Evolutionary conservation across 2,329 filamentous ascomycete species (phyloP).

Genomic region (Paramyrothecium sp.): DNA sequence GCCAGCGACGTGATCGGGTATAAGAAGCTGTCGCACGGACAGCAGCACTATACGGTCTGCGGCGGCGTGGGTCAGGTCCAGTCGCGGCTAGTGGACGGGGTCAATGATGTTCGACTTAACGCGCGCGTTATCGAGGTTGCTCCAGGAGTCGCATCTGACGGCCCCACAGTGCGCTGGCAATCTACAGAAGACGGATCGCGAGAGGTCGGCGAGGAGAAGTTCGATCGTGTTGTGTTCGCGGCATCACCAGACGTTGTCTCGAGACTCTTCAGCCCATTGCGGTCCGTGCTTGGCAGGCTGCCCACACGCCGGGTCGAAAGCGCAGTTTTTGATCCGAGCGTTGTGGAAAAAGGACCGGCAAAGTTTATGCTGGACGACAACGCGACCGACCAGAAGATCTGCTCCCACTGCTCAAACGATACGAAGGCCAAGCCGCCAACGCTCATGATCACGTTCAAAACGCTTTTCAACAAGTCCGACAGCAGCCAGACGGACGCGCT

Average conservation of each 20-base stretch:
- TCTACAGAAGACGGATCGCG: slow-evolving; percentile 7
- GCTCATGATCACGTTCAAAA: slow-evolving; percentile 34
- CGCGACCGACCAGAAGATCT: slow-evolving; percentile 9
- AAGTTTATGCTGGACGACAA: slow-evolving; percentile 8
- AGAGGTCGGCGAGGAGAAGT: slow-evolving; percentile 28
- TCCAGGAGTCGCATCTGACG: slow-evolving; percentile 12
- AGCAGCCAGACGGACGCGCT: slow-evolving; percentile 45
- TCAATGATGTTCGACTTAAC: slow-evolving; percentile 37
- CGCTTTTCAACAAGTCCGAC: slow-evolving; percentile 23
- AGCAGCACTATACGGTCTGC: slow-evolving; percentile 50
- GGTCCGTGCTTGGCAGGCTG: slow-evolving; percentile 34
- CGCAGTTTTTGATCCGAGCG: slow-evolving; percentile 32
- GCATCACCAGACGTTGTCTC: slow-evolving; percentile 53
- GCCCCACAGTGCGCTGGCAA: slow-evolving; percentile 32
- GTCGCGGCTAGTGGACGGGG: slow-evolving; percentile 35
- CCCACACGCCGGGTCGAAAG: slow-evolving; percentile 48
- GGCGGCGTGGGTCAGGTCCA: slow-evolving; percentile 50
- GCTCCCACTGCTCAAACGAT: slow-evolving; percentile 22
- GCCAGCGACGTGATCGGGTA: slow-evolving; percentile 52
- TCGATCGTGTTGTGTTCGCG: slow-evolving; percentile 52
- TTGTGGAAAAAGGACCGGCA: neutral
- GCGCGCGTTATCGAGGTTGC: slow-evolving; percentile 34
- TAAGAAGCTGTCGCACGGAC: slow-evolving; percentile 42
- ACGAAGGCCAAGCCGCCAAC: slow-evolving; percentile 16
- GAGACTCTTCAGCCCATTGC: slow-evolving; percentile 43